These are phyloP conservation scores for Westerdykella aurantiaca DNA, from an alignment of 2,329 filamentous ascomycete species.

Conservation along the genomic window DNA sequence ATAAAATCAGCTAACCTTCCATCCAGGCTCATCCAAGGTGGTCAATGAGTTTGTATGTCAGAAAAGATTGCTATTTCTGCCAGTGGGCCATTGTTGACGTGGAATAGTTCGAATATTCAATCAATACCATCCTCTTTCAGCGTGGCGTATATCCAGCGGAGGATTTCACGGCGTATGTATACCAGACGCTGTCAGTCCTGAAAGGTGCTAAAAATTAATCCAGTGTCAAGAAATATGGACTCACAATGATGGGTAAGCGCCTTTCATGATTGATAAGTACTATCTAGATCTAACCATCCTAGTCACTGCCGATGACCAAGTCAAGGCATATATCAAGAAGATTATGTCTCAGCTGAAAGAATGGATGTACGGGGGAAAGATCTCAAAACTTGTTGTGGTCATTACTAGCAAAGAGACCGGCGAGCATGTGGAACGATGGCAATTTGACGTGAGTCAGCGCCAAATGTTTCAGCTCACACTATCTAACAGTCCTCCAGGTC, in stretches of 20 bases:
- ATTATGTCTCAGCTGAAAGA: conserved; percentile 97
- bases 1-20: neutral
- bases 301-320: conserved; percentile 95
- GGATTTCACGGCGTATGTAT: conserved; percentile 79
- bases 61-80: conserved; percentile 55
- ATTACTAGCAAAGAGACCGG: conserved; percentile 96
- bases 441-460: conserved; percentile 69
- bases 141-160: conserved; percentile 80
- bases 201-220: conserved; percentile 18
- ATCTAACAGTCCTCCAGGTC: conserved; percentile 43
- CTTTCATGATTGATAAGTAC: conserved; percentile 4
- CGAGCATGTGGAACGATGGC: conserved; percentile 94
- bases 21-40: conserved; percentile 67
- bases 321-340: conserved; percentile 98
- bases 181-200: neutral
- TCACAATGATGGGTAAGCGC: conserved; percentile 79
- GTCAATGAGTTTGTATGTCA: conserved; percentile 86
- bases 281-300: conserved; percentile 14
- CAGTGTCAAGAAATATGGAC: conserved; percentile 95
- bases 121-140: conserved; percentile 61
- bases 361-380: conserved; percentile 97
- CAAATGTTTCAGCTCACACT: conserved; percentile 27
- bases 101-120: conserved; percentile 11
- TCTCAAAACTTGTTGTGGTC: conserved; percentile 93
- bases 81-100: conserved; percentile 26